Conservation (phyloP, 1,284 basidiomycete species). For the Phylloboletellus chloephorus region DNA sequence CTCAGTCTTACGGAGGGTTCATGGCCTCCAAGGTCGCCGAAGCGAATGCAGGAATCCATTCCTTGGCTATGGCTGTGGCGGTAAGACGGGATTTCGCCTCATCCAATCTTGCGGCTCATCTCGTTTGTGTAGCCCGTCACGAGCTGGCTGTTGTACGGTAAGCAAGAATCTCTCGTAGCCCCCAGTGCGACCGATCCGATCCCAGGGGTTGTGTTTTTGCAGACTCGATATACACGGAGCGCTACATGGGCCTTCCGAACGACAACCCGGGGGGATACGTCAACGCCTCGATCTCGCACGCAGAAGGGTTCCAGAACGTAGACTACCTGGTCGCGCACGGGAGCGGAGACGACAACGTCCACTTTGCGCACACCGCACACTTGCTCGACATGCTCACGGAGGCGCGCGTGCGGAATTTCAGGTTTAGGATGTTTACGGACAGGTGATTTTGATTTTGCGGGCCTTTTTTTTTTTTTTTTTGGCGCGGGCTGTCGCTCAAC, state of each 20-base stretch:
- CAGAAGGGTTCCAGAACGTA: constrained; percentile 74
- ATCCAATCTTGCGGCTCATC: constrained; percentile 1
- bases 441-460: too few species aligned
- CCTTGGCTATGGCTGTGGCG: constrained; percentile 84
- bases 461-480: too few species aligned
- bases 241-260: constrained; percentile 88
- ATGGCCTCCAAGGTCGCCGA: constrained; percentile 91
- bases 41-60: constrained; percentile 78
- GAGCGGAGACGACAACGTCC: constrained; percentile 92
- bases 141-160: constrained; percentile 81
- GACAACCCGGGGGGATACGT: constrained; percentile 80
- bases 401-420: constrained; percentile 69
- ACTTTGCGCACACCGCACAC: constrained; percentile 87
- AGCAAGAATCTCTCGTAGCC: constrained; percentile 25
- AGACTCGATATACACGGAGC: constrained; percentile 91
- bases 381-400: constrained; percentile 88
- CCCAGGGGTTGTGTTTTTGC: too few species aligned
- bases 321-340: constrained; percentile 89
- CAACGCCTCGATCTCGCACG: constrained; percentile 79
- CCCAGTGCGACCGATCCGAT: constrained; percentile 7
- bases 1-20: constrained; percentile 87
- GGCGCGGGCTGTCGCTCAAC: too few species aligned
- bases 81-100: constrained; percentile 41
- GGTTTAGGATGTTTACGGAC: constrained; percentile 96
- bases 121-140: constrained; percentile 64